Evolutionary conservation across 1,139 yeast species (phyloP).

Genomic region (Geotrichum carabidarum): DNA sequence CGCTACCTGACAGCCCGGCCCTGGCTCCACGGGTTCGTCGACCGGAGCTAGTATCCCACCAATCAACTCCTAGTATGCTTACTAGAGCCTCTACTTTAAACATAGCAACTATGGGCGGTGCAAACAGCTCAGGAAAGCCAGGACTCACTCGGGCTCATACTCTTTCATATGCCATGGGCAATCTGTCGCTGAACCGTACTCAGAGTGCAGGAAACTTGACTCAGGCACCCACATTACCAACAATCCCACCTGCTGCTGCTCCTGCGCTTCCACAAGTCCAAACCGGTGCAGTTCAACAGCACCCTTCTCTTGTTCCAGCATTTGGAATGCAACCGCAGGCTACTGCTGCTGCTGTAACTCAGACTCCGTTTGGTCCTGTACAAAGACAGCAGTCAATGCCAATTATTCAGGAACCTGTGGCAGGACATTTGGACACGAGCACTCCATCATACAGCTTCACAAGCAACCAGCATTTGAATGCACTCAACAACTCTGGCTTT

Average conservation of each 20-base stretch:
- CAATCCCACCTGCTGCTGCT: background rate
- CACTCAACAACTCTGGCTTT: background rate
- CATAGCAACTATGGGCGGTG: background rate
- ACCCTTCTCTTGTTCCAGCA: background rate
- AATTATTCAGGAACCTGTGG: conserved; percentile 4
- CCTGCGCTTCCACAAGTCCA: background rate
- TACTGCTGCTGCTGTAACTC: background rate
- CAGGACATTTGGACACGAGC: background rate
- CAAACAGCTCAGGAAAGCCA: background rate
- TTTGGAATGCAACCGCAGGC: background rate
- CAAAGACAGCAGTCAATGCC: conserved; percentile 11
- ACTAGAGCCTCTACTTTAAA: conserved; percentile 7
- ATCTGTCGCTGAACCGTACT: conserved; percentile 10
- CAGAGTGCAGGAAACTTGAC: conserved; percentile 1
- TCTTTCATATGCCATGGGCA: conserved; percentile 14
- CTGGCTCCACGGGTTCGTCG: conserved; percentile 39
- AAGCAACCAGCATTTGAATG: background rate
- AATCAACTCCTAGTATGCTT: conserved; percentile 16
- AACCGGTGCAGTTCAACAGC: background rate
- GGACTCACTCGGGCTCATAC: conserved; percentile 15
- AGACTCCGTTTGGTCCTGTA: conserved; percentile 6
- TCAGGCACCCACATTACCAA: background rate
- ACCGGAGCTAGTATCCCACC: conserved; percentile 15
- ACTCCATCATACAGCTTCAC: background rate
- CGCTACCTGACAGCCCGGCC: conserved; percentile 60